Conservation (phyloP, 345 rosid species). For the Corchorus olitorius region DNA sequence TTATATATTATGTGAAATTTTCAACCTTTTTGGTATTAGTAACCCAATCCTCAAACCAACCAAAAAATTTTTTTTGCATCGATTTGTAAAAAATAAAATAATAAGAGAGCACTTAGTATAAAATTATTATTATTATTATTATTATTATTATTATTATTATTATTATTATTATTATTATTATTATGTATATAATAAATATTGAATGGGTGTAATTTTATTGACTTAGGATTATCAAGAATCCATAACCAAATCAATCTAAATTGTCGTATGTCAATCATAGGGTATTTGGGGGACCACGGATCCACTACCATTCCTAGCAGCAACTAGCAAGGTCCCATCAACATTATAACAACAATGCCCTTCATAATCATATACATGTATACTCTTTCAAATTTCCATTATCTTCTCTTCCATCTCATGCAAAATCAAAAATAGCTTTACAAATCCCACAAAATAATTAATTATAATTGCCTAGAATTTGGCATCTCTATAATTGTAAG, state of each 20-base stretch:
- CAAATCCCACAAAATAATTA: too few species aligned
- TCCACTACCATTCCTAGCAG: conserved; percentile 2
- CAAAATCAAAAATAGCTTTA: too few species aligned
- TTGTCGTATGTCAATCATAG: conserved; percentile 7
- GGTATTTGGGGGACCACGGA: neutral
- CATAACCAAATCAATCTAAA: neutral
- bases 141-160: neutral
- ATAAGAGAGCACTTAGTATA: too few species aligned
- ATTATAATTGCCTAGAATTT: too few species aligned
- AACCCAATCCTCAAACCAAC: too few species aligned
- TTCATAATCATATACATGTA: too few species aligned
- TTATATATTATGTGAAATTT: too few species aligned
- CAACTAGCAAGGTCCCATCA: neutral
- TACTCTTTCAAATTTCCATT: too few species aligned
- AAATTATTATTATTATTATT: neutral
- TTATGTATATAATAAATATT: neutral
- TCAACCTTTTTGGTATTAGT: too few species aligned
- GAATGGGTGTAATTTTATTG: neutral
- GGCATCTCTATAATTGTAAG: too few species aligned
- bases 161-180: neutral
- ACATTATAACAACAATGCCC: neutral
- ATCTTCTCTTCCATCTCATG: neutral
- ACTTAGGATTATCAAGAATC: conserved; percentile 4
- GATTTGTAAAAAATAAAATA: too few species aligned
- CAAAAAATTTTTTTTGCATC: too few species aligned